Conservation (phyloP, 2,329 filamentous ascomycete genomes). For the Hyphodiscus sp. region DNA sequence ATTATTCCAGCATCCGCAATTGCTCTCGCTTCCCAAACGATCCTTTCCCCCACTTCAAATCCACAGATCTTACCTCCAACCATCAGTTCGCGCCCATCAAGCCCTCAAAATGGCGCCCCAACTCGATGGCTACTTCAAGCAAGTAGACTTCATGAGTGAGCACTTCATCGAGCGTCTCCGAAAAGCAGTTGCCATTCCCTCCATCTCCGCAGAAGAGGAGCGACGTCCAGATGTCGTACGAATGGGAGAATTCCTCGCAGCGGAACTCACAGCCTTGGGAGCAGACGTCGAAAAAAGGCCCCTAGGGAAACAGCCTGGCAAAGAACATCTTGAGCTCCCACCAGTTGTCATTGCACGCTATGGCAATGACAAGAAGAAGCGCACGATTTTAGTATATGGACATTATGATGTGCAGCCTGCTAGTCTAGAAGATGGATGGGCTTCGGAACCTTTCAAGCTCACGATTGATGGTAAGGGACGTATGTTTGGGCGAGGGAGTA, state of each 20-base stretch:
- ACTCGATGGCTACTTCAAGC: slow-evolving; percentile 86
- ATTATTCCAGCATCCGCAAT: neutral
- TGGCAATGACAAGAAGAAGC: slow-evolving; percentile 85
- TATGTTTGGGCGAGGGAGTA: slow-evolving; percentile 94
- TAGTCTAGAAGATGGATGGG: slow-evolving; percentile 88
- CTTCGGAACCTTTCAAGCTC: slow-evolving; percentile 87
- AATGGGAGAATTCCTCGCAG: slow-evolving; percentile 89
- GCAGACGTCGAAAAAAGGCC: slow-evolving; percentile 81
- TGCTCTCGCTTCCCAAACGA: neutral
- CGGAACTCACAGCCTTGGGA: slow-evolving; percentile 75
- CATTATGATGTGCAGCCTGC: slow-evolving; percentile 99
- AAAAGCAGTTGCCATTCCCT: slow-evolving; percentile 92
- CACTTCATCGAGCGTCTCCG: slow-evolving; percentile 85
- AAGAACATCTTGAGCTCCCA: slow-evolving; percentile 83
- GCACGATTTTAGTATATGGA: slow-evolving; percentile 92
- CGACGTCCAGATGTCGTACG: slow-evolving; percentile 86
- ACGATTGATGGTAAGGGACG: slow-evolving; percentile 82
- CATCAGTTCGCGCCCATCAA: slow-evolving; percentile 40
- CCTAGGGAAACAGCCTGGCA: slow-evolving; percentile 86
- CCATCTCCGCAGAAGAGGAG: slow-evolving; percentile 85
- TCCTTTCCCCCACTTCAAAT: neutral
- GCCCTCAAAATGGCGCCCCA: slow-evolving; percentile 72
- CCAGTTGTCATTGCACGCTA: slow-evolving; percentile 90
- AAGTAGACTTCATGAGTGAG: slow-evolving; percentile 75
- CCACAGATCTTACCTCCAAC: slow-evolving; percentile 21